Percentiles rank a stretch among this genome's conserved stretches.
Evolutionary conservation across 495 filamentous ascomycete genomes (phyloP).

Genomic region (Aspergillus heteromorphus): DNA sequence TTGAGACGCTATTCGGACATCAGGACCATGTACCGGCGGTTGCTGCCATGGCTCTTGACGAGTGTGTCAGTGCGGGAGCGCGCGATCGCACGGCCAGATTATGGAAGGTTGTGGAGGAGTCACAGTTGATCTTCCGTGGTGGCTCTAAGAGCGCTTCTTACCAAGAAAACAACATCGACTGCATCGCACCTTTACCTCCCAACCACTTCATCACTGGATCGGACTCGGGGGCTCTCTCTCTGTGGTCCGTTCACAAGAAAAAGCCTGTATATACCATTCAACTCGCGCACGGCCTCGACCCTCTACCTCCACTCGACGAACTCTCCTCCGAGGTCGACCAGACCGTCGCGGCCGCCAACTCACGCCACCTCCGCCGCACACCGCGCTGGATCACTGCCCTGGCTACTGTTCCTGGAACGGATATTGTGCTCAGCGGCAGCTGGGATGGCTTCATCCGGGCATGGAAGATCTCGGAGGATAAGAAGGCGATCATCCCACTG

Average conservation of each 20-base stretch:
- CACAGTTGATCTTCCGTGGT: constrained; percentile 89
- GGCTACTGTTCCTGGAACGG: constrained; percentile 75
- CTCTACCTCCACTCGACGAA: constrained; percentile 56
- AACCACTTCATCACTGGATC: constrained; percentile 87
- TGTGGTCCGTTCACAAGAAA: constrained; percentile 94
- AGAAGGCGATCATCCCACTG: constrained; percentile 65
- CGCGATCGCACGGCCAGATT: constrained; percentile 88
- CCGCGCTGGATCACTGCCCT: constrained; percentile 90
- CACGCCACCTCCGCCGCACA: constrained; percentile 35
- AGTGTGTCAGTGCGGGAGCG: constrained; percentile 84
- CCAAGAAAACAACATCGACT: constrained; percentile 83
- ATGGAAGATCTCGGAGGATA: constrained; percentile 82
- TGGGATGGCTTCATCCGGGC: constrained; percentile 87
- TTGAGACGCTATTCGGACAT: constrained; percentile 95
- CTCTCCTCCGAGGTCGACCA: constrained; percentile 64
- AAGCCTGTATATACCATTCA: constrained; percentile 80
- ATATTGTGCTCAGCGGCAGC: constrained; percentile 81
- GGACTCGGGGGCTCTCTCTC: constrained; percentile 76
- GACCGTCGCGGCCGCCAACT: constrained; percentile 52
- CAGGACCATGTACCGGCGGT: constrained; percentile 84
- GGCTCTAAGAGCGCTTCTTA: constrained; percentile 54
- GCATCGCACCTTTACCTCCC: constrained; percentile 82
- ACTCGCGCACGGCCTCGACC: constrained; percentile 78
- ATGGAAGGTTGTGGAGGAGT: constrained; percentile 96
- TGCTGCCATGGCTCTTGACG: constrained; percentile 74